phyloP scores from a whole-genome alignment of 208 protist genomes.

The Eutreptiella sp. region DNA sequence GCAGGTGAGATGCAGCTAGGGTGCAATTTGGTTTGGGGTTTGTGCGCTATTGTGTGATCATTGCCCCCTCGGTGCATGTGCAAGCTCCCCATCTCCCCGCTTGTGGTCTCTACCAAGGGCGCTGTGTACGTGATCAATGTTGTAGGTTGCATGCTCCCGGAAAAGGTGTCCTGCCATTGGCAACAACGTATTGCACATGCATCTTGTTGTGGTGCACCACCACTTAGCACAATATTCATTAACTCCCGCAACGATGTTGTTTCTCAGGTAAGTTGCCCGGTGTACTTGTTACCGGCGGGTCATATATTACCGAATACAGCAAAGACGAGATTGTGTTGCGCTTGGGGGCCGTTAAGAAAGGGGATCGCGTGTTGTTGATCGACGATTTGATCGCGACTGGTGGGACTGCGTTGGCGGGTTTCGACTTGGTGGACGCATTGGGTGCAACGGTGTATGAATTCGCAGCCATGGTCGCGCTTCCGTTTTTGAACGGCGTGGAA shows the following conservation, averaged over 20 bases:
- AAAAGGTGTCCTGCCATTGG: too few relatives aligned
- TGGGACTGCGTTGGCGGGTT: slow-evolving; percentile 70
- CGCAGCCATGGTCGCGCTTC: slow-evolving; percentile 49
- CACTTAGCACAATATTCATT: neutral
- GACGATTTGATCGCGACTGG: slow-evolving; percentile 83
- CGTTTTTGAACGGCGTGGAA: slow-evolving; percentile 54
- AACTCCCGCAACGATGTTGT: neutral
- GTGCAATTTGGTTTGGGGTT: neutral
- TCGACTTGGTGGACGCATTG: slow-evolving; percentile 70
- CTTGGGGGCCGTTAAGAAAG: slow-evolving; percentile 54
- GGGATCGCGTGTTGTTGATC: slow-evolving; percentile 71
- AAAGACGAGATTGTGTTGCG: slow-evolving; percentile 74
- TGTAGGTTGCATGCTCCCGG: too few relatives aligned
- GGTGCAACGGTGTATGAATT: slow-evolving; percentile 64
- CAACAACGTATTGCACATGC: too few relatives aligned
- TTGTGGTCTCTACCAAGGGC: too few relatives aligned
- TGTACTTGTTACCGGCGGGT: slow-evolving; percentile 69
- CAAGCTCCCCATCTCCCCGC: too few relatives aligned
- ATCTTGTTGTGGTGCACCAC: too few relatives aligned
- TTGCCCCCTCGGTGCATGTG: too few relatives aligned
- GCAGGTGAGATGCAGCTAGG: too few relatives aligned
- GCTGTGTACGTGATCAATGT: too few relatives aligned
- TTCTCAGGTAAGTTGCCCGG: slow-evolving; percentile 74
- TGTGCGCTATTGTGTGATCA: neutral
- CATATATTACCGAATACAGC: slow-evolving; percentile 77